A percentile compares a stretch with the other conserved stretches of the same genome.
These are phyloP conservation scores for Rhodomyrtus psidioides DNA, from an alignment of 441 rosid genomes.

Conservation along the genomic window DNA sequence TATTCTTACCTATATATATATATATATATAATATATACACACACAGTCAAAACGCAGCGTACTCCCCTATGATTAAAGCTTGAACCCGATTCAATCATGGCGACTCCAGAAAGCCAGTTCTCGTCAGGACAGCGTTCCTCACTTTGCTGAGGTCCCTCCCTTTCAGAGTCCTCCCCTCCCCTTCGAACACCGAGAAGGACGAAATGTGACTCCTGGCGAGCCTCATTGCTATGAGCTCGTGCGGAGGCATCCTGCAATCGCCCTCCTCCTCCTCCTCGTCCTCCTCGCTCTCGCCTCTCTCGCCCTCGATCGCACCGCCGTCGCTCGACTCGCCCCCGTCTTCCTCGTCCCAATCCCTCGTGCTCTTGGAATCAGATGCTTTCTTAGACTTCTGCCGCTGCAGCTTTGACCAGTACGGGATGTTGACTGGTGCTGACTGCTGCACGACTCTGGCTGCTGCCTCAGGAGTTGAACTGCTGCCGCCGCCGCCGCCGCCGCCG, in stretches of 20 bases:
- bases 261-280: not conserved
- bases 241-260: not conserved
- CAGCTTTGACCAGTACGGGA: not conserved
- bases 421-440: not conserved
- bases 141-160: not conserved
- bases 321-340: not conserved
- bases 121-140: not conserved
- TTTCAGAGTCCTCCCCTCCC: conserved; percentile 1
- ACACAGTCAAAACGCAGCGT: no score
- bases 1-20: not conserved
- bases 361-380: not conserved
- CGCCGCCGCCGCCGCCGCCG: not conserved
- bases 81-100: not conserved
- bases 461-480: not conserved
- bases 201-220: not conserved
- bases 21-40: no score
- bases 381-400: not conserved
- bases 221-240: not conserved
- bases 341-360: not conserved
- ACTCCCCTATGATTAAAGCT: not conserved
- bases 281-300: not conserved
- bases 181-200: not conserved
- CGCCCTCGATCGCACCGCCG: not conserved
- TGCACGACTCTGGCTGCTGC: not conserved
- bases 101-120: not conserved